Base-by-base conservation (phyloP, 805 yeast species). In the Teunomyces panamensis region DNA sequence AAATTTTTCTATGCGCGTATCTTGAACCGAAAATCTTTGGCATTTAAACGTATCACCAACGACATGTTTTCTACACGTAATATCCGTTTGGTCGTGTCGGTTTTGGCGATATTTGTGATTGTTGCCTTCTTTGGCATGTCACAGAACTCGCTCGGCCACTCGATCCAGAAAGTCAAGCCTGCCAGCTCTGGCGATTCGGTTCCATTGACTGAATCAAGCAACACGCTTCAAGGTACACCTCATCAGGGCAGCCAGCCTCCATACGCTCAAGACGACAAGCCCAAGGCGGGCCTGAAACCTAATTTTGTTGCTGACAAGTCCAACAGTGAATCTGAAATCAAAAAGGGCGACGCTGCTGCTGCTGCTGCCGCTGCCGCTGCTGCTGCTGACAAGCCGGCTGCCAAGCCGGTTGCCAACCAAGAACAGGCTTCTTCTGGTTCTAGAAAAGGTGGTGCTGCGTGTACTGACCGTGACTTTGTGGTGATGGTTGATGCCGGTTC, bases 401-500 rank as follows among this genome's bases (percentile, higher is more conserved):
- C 5, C 5, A 9, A 10, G 8, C 33, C 43, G n/a, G 39, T 30
- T 13, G 42, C 45, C 26, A 36, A 26, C 34, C 34, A 32, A 32
- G 10, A 32, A 32, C 14, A 14, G 13, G 13, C 34, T 2, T n/a
- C 17, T 13, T 32, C 34, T 30, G 34, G 30, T 11, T 29, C 16
- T n/a, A 14, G 34, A 13, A n/a, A n/a, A 9, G 32, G 35, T 30
- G 29, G 30, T 34, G 43, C 45, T 30, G 36, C 29, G 10, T 70
- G 75, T 48, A 55, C 65, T 17, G 65, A 70, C 41, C 68, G 79
- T 30, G 86, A 87, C 61, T 92, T 78, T 57, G 97, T 91, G 28
- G 79, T 94, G 20, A 90, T 94, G 97, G 75, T 94, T 48, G 99
- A 94, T 73, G 99, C 99, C 6, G 99, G 99, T 7, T 91, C 98